A percentile compares a stretch with the other conserved stretches of the same genome.
phyloP scores from a whole-genome alignment of 495 filamentous ascomycete species.

The Hypoxylon intermedium region DNA sequence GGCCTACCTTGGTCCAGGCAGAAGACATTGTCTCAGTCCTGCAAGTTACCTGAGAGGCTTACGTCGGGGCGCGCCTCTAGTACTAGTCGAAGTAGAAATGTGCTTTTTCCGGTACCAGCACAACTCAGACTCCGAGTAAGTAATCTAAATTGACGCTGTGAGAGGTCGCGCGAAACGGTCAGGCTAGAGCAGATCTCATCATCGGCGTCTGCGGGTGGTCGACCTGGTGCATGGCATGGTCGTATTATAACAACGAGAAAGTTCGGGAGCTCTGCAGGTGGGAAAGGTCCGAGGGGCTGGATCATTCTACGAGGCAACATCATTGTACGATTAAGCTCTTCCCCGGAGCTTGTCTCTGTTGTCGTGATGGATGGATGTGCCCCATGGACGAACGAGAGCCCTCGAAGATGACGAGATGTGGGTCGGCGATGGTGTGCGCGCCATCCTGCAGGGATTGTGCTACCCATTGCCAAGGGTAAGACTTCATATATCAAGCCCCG shows the following conservation, averaged over 20 bases:
- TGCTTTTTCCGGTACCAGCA: slow-evolving; percentile 7
- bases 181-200: slow-evolving; percentile 12
- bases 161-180: slow-evolving; percentile 1
- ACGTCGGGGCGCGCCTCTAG: slow-evolving; percentile 12
- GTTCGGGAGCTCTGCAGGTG: slow-evolving; percentile 5
- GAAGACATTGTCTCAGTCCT: slow-evolving; percentile 35
- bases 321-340: slow-evolving; percentile 26
- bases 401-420: slow-evolving; percentile 35
- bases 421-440: slow-evolving; percentile 35
- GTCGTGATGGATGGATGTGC: not conserved
- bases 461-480: not conserved
- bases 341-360: not conserved
- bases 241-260: slow-evolving; percentile 28
- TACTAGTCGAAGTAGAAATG: not conserved
- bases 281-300: slow-evolving; percentile 22
- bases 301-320: slow-evolving; percentile 25
- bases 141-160: slow-evolving; percentile 10
- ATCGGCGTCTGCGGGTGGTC: slow-evolving; percentile 1
- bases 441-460: slow-evolving; percentile 13
- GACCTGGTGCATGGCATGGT: slow-evolving; percentile 26
- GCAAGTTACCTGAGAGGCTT: slow-evolving; percentile 11
- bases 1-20: slow-evolving; percentile 23
- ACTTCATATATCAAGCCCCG: not conserved
- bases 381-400: slow-evolving; percentile 21
- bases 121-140: slow-evolving; percentile 3